Base-by-base conservation (phyloP, 805 yeast species). In the Cyberlindnera amylophila region DNA sequence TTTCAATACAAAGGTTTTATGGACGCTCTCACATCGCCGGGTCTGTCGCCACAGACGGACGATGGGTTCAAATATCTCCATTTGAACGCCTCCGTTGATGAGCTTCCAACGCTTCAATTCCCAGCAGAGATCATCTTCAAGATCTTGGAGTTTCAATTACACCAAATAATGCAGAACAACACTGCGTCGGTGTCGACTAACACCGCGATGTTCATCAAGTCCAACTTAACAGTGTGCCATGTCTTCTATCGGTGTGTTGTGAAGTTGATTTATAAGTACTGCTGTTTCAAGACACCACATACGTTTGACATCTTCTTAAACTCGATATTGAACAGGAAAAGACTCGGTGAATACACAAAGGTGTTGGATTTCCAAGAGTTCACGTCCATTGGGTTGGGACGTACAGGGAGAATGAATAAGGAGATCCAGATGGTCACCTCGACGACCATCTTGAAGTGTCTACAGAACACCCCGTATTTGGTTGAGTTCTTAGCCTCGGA, bases 391-490 rank as follows among this genome's bases (percentile, higher is more conserved):
- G 96, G 96, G 0, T 70, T 89, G 36, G 96, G 96, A 2, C 71
- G 96, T 50, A 85, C 96, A 0, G 87, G 86, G 10, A 75, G 82
- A 52, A 89, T 89, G 96, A 90, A 86, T 64, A 82, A 78, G 62
- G 95, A 86, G 63, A 89, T 89, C 53, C 95, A 89, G 63, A 86
- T 86, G 86, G 87, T 89, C 32, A 89, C 96, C 0, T 71, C 82
- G 32, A 66, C 68, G 21, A 89, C 96, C 3, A 79, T 89, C 18
- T 62, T 75, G 35, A 69, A 76, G 17, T 86, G 87, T 44, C 67
- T 89, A 23, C 57, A 63, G 38, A 61, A 77, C 44, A 81, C 86
- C 1, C 84, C 87, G 0, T 81, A 83, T 50, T 64, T 90, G 38
- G 65, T 76, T 10, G 96, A 89, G 59, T 87, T 90, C 59, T 66